Evolutionary conservation across 108 stramenopile species (phyloP), one percentile per base, ranked within the genome.

Genomic region (Mediolabrus comicus): DNA sequence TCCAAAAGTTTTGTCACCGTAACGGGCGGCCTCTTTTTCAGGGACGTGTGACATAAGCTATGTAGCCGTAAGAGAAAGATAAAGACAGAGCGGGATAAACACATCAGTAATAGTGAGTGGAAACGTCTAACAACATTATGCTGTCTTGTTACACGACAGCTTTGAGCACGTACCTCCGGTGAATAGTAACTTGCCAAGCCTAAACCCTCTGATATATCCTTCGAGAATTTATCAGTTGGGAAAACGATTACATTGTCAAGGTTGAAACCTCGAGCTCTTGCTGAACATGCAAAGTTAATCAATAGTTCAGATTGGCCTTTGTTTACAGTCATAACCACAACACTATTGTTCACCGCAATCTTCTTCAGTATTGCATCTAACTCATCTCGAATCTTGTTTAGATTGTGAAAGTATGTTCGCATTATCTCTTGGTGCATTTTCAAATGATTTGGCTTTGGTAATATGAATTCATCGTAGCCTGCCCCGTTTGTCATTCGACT

Each of bases 1-100:
- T 3, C 65, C 74, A 67, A 94, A 97, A 2, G 65, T 87, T 0
- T 27, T 22, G 77, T 97, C 96, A 0, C 81, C 89, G 59, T 95
- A 97, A 3, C 49, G 28, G 30, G 64, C 43, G 8, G 91, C 79
- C 19, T 83, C 86, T 38, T 65, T 54, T 3, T 34, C 22, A 7
- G 90, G 87, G 19, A 88, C 67, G 25, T 33, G 17, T 22, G 67
- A 77, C 69, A 85, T 84, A 51, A 83, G 80, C 74, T 84, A 53
- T 17, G 30, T 29, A 17, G 38, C 2, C 9, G 34, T 8, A 6
- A 26, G 25, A 12, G 14, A 31, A 64, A 4, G 26, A 17, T 53
- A 12, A 33, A 27, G 10, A 57, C 9, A 10, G n/a, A 2, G 29
- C 4, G 65, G 53, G 12, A 58, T 25, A 22, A 27, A 38, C 3